Conservation (phyloP, 768 basidiomycete genomes). For the Leccinum sublutescens region DNA sequence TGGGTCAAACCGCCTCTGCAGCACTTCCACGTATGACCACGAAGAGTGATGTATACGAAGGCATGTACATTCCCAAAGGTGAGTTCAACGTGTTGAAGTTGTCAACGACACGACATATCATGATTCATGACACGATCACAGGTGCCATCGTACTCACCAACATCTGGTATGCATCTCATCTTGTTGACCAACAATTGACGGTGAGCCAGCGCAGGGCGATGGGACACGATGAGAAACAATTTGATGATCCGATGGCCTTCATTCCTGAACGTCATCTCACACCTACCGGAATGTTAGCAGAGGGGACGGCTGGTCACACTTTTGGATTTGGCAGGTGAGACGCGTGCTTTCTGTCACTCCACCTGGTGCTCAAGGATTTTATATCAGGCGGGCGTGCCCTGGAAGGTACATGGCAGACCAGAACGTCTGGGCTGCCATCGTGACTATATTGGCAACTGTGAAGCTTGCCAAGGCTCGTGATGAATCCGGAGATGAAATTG, state of each 20-base stretch:
- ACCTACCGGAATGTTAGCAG: conserved; percentile 8
- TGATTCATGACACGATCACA: background rate
- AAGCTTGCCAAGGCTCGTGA: conserved; percentile 27
- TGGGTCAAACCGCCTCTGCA: background rate
- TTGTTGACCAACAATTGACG: background rate
- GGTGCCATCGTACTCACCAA: conserved; percentile 25
- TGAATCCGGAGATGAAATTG: conserved; percentile 31
- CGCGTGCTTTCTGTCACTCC: background rate
- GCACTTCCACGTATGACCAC: conserved; percentile 24
- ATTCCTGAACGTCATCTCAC: conserved; percentile 58
- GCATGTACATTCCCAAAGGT: conserved; percentile 32
- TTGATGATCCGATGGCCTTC: conserved; percentile 52
- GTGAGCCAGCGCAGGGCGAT: conserved; percentile 36
- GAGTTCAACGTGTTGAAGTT: background rate
- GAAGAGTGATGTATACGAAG: conserved; percentile 25
- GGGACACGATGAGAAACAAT: conserved; percentile 48
- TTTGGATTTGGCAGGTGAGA: conserved; percentile 32
- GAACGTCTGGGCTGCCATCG: conserved; percentile 34
- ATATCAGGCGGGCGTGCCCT: conserved; percentile 30
- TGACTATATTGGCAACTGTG: conserved; percentile 31
- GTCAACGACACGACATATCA: background rate
- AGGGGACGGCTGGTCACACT: background rate
- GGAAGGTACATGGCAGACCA: conserved; percentile 34
- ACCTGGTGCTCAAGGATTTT: background rate
- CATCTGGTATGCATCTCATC: conserved; percentile 18